These are phyloP conservation scores for Bipolaris gigantea DNA, from an alignment of 2,329 filamentous ascomycete species.

Conservation along the genomic window DNA sequence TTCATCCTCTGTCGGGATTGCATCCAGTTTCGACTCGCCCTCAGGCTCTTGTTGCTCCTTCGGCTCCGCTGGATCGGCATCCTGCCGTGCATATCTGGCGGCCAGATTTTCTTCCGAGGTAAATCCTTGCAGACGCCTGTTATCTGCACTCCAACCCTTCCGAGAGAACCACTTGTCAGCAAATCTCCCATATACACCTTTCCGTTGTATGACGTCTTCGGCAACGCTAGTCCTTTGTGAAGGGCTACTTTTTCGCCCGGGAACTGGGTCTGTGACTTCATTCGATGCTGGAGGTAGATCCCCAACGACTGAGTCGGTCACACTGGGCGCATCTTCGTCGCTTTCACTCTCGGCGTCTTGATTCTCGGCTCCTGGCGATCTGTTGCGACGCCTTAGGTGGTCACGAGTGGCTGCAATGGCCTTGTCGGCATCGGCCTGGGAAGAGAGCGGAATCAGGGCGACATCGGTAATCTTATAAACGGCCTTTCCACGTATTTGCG, in stretches of 20 bases:
- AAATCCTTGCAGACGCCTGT: constrained; percentile 69
- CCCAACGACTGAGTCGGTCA: constrained; percentile 44
- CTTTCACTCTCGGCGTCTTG: constrained; percentile 39
- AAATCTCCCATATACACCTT: constrained; percentile 85
- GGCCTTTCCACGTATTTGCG: constrained; percentile 77
- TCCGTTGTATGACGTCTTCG: constrained; percentile 82
- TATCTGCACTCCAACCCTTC: constrained; percentile 76
- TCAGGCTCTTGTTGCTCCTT: constrained; percentile 27
- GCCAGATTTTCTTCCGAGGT: constrained; percentile 55
- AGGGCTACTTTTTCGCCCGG: constrained; percentile 26
- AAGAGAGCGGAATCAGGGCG: constrained; percentile 83
- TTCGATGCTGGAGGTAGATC: constrained; percentile 37
- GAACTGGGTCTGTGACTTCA: constrained; percentile 38
- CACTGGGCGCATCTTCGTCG: constrained; percentile 40
- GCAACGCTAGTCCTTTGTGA: constrained; percentile 63
- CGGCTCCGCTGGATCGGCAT: constrained; percentile 35
- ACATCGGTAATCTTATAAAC: constrained; percentile 89
- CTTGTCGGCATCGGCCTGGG: constrained; percentile 70
- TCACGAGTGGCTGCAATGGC: constrained; percentile 67
- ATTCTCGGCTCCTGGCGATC: constrained; percentile 24
- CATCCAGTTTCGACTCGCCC: constrained; percentile 23
- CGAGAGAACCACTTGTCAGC: constrained; percentile 89
- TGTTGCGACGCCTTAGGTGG: constrained; percentile 45
- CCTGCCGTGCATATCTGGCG: constrained; percentile 38
- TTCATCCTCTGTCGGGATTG: constrained; percentile 25